phyloP scores from a whole-genome alignment of 192 early-diverging fungal species.

The Dissophora ornata region DNA sequence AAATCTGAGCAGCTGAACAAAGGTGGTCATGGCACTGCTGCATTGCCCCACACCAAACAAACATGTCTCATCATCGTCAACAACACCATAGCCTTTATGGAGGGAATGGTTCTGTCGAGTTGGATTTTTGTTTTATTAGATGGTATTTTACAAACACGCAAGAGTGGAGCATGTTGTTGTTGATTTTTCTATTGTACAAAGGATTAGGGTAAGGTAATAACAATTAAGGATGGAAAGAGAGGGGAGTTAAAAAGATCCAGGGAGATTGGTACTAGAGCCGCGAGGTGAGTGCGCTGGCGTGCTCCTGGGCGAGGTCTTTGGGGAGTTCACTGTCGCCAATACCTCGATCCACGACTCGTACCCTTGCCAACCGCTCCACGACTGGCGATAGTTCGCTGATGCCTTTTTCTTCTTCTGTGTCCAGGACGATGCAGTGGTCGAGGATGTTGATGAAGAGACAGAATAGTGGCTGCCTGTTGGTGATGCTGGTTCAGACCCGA shows the following conservation, averaged over 20 bases:
- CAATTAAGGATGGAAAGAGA: not conserved
- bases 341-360: slow-evolving; percentile 53
- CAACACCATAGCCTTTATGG: too few species aligned
- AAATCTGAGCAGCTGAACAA: too few species aligned
- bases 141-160: too few species aligned
- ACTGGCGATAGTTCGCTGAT: slow-evolving; percentile 17
- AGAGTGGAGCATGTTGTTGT: too few species aligned
- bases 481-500: slow-evolving; percentile 22
- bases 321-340: slow-evolving; percentile 33
- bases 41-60: too few species aligned
- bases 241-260: slow-evolving; percentile 5
- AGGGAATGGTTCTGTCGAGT: too few species aligned
- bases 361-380: slow-evolving; percentile 52
- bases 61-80: too few species aligned
- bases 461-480: slow-evolving; percentile 34
- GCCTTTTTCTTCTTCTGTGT: slow-evolving; percentile 4
- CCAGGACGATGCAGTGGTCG: slow-evolving; percentile 9
- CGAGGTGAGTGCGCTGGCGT: slow-evolving; percentile 31
- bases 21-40: too few species aligned
- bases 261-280: slow-evolving; percentile 8
- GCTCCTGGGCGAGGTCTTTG: slow-evolving; percentile 25
- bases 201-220: not conserved
- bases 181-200: too few species aligned
- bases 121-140: too few species aligned
- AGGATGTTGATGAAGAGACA: not conserved